A percentile compares a stretch with the other conserved stretches of the same genome.
phyloP scores from a whole-genome alignment of 2,329 filamentous ascomycete species.

The Ceratocystis destructans region DNA sequence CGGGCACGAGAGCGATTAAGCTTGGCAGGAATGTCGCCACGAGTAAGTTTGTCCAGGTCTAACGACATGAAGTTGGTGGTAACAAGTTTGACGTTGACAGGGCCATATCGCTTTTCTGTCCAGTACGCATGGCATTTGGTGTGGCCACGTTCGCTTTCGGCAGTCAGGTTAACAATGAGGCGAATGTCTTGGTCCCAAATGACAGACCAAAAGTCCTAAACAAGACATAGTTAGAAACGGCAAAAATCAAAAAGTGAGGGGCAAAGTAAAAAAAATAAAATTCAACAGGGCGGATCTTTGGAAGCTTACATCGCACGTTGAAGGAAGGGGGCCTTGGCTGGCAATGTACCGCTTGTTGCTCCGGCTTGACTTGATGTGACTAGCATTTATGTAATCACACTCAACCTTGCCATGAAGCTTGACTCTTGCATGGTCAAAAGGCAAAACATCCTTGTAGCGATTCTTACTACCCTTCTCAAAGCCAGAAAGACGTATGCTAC shows the following conservation, averaged over 20 bases:
- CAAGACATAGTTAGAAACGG: background rate
- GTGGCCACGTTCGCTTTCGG: constrained; percentile 83
- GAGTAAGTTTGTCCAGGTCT: constrained; percentile 39
- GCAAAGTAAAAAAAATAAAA: background rate
- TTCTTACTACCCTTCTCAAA: constrained; percentile 94
- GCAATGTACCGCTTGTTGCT: constrained; percentile 93
- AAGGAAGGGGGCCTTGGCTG: constrained; percentile 81
- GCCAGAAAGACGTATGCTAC: constrained; percentile 61
- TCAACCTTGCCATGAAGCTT: constrained; percentile 54
- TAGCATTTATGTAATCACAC: constrained; percentile 95
- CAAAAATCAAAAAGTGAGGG: background rate
- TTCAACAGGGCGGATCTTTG: no score
- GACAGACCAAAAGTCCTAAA: constrained; percentile 90
- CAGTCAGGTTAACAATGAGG: constrained; percentile 91
- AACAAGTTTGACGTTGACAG: constrained; percentile 58
- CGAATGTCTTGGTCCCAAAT: constrained; percentile 94
- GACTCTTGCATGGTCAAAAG: constrained; percentile 86
- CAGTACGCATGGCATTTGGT: constrained; percentile 94
- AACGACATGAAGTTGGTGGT: constrained; percentile 74
- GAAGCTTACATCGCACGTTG: constrained; percentile 66
- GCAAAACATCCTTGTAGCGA: constrained; percentile 93
- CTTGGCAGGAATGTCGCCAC: constrained; percentile 3
- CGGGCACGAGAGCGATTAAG: constrained; percentile 29
- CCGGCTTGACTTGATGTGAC: constrained; percentile 62
- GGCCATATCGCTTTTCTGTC: constrained; percentile 64